Evolutionary conservation across 768 basidiomycete genomes (phyloP), one percentile per base, ranked within the genome.

Genomic region (Trametes punicea): DNA sequence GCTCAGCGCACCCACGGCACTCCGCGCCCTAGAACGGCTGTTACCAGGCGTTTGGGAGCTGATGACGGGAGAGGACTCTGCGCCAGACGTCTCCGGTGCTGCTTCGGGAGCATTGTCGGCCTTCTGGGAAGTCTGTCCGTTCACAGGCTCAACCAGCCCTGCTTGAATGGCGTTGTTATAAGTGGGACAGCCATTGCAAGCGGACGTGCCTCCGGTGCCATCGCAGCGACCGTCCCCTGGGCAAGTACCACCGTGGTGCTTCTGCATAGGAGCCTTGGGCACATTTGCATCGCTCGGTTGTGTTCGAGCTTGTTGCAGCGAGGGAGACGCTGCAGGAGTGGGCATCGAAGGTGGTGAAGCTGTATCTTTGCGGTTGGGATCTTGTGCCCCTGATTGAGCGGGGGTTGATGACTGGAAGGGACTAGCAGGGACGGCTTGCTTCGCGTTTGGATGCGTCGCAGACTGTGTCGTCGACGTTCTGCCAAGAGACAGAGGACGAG

Each of bases 161-260:
- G 58, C 58, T 60, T 60, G 58, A n/a, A 60, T 46, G 49, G 80
- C 81, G 68, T 99, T 99, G 77, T 98, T 99, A 75, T 85, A 93
- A 29, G 96, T 95, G 11, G 97, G 97, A 71, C 97, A 99, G 41
- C 97, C 97, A 61, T 87, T 83, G 71, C 97, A 99, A 60, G 91
- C 87, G 57, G 83, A 84, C 62, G 93, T 85, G 50, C 97, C 97
- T 65, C 97, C 97, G 11, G 92, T 95, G 62, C 97, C 97, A 73
- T 99, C 93, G 74, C 97, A 99, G 63, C 91, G 82, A 30, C 97
- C 97, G 74, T 98, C 97, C 55, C 97, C 97, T 3, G 97, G 97
- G 72, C 97, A 99, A n/a, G 95, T 95, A 59, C 89, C 88, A 29
- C 58, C 46, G 20, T 55, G 55, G 41, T 66, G 64, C 23, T 62